Evolutionary conservation across 768 basidiomycete genomes (phyloP), one percentile per base, ranked within the genome.

Genomic region (Amanita rubescens): DNA sequence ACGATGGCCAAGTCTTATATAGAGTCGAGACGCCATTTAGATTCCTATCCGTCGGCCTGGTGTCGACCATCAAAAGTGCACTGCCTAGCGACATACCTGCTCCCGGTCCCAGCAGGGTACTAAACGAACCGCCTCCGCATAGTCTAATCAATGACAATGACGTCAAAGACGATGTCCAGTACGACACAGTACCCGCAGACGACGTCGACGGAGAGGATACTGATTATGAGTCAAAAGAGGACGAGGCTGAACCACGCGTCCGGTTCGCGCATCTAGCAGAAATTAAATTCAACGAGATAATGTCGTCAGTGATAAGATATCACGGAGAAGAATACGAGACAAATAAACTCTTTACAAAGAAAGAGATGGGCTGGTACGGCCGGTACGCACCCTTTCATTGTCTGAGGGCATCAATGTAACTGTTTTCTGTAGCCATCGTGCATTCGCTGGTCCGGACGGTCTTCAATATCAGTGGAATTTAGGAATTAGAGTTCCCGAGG

Each of bases 381-480:
- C 59, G 59, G 62, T 62, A 41, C 47, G 59, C 38, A 43, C 12
- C 14, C 11, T 42, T 35, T 22, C n/a, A 15, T 5, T 15, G 20
- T 46, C 11, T 3, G 6, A 5, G 11, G 14, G 27, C 37, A 25
- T 1, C 22, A 32, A 12, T 24, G 15, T 25, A 25, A 32, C 8
- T 9, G 19, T 32, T 20, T 8, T 22, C 0, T 14, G 30, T 12
- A 71, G 69, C 30, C 62, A 63, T 7, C 67, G 67, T n/a, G 60
- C 64, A 8, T 73, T 73, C 42, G 64, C 50, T 1, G 71, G 67
- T 0, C 67, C 61, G 5, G 69, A 72, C 47, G 67, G 67, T 6
- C 55, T 47, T 12, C 55, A 62, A n/a, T 73, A 71, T 25, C 62
- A 64, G 15, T 73, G 71, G 71, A 59, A 61, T 11, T 59, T 71